Evolutionary conservation across 306 rosid genomes (phyloP), one percentile per base, ranked within the genome.

Genomic region (Trifolium dubium): DNA sequence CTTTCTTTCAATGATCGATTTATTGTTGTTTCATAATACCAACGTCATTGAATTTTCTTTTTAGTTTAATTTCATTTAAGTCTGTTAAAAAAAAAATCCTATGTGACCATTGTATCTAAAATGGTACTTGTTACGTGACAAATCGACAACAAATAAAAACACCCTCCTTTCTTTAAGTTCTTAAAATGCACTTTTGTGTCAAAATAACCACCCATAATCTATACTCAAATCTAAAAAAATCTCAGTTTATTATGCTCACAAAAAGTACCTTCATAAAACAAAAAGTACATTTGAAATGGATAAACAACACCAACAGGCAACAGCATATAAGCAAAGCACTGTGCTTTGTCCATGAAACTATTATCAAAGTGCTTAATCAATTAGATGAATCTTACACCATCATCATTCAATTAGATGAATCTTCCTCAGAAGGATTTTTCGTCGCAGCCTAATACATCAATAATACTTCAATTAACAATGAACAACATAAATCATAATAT

Each of bases 401-500:
- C 91, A 0, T 92, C 96, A 23, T 92, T 79, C 75, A 92, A 90
- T 63, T 92, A 0, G 97, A 92, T 60, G 82, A 89, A 10, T 92
- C 92, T 47, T 84, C 97, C 15, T 88, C 93, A 0, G 74, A 87
- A n/a, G 83, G 85, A 34, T 79, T 73, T 1, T 74, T 86, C 1
- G 86, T 91, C 9, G 83, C 92, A 40, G 85, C 85, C 97, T 92
- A 30, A 61, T 28, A 7, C 6, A 67, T 8, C 15, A 51, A 47
- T 23, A 23, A 23, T 23, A 23, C 23, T 23, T 23, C 59, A 72
- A 3, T 17, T 6, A 37, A 28, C 4, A 4, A 2, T 0, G 1
- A 10, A 49, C 51, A 18, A 12, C 9, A 2, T 1, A 39, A 23
- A 23, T 23, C 23, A 23, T 23, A 23, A 23, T 23, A 37, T 2